phyloP scores from a whole-genome alignment of 2,329 filamentous ascomycete genomes.

The Colletotrichum eleusines region DNA sequence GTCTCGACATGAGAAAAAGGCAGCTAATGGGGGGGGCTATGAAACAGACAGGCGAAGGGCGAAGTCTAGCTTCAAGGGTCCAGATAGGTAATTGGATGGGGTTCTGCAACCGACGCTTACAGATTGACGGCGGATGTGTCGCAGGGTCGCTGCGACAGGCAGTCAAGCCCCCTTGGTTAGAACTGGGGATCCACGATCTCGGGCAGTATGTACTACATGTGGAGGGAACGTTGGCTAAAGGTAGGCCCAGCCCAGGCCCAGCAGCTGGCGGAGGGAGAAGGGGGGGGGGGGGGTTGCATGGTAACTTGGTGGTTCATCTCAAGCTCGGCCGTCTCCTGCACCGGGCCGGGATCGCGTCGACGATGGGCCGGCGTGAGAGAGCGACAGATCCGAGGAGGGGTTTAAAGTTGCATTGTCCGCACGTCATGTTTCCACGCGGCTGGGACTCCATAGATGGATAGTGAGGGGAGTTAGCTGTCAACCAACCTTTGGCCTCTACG shows the following conservation, averaged over 20 bases:
- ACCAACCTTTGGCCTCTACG: neutral
- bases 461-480: neutral
- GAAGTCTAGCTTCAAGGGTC: neutral
- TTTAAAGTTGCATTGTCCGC: constrained; percentile 29
- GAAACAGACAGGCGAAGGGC: neutral
- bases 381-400: constrained; percentile 31
- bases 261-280: neutral
- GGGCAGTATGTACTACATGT: constrained; percentile 2
- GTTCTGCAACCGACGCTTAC: constrained; percentile 12
- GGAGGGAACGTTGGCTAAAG: neutral
- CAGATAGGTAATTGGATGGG: neutral
- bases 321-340: constrained; percentile 34
- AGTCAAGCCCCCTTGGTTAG: constrained; percentile 1
- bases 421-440: constrained; percentile 8
- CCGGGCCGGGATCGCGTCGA: constrained; percentile 31
- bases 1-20: neutral
- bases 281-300: neutral
- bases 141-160: neutral
- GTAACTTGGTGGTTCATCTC: constrained; percentile 29
- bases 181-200: constrained; percentile 17
- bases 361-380: constrained; percentile 9
- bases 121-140: constrained; percentile 1
- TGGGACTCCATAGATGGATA: neutral
- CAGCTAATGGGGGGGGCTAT: neutral
- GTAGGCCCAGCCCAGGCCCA: neutral